These are phyloP conservation scores for Kwoniella mangroviensis DNA, from an alignment of 768 basidiomycete species.

Conservation along the genomic window DNA sequence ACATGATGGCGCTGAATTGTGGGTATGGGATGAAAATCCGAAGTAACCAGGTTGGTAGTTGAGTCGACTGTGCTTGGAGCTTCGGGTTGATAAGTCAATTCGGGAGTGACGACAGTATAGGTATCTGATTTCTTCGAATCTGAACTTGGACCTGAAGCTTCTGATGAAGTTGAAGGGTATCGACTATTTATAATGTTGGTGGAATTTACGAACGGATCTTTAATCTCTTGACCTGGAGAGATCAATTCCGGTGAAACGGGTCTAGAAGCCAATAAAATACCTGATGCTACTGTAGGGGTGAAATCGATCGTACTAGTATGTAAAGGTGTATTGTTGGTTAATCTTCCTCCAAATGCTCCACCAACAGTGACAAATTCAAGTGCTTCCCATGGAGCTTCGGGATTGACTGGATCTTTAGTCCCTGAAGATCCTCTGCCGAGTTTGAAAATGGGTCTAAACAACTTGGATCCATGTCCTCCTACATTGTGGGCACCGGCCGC, in stretches of 20 bases:
- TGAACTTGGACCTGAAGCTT: constrained; percentile 10
- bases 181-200: not conserved
- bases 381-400: constrained; percentile 48
- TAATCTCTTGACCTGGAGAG: constrained; percentile 12
- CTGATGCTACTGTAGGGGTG: constrained; percentile 9
- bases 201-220: constrained; percentile 14
- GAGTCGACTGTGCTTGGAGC: constrained; percentile 13
- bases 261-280: constrained; percentile 20
- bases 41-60: constrained; percentile 11
- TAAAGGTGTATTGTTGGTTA: constrained; percentile 6
- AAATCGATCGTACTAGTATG: constrained; percentile 11
- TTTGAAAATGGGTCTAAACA: constrained; percentile 9
- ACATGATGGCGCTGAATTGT: constrained; percentile 11
- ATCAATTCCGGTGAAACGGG: constrained; percentile 27
- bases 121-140: constrained; percentile 19
- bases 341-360: not conserved
- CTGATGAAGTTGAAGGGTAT: constrained; percentile 12
- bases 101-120: constrained; percentile 22
- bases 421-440: constrained; percentile 8
- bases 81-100: constrained; percentile 17
- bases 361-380: constrained; percentile 49
- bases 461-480: not conserved
- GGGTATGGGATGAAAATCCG: constrained; percentile 9
- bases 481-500: not conserved
- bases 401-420: constrained; percentile 23